Evolutionary conservation across 2,329 filamentous ascomycete genomes (phyloP).

Genomic region (Xylariaceae sp.): DNA sequence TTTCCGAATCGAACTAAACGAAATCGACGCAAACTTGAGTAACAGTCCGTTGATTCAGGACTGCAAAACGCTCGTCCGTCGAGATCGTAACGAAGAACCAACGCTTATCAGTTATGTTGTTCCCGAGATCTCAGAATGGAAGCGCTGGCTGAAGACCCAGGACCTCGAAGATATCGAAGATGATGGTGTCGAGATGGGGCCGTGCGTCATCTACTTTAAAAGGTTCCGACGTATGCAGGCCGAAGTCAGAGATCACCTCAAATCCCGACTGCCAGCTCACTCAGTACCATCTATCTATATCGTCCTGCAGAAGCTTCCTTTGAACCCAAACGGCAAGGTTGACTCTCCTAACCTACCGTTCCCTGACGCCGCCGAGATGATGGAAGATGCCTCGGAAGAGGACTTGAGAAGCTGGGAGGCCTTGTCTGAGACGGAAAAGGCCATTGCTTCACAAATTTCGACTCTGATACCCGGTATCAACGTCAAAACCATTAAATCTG

Average conservation of each 20-base stretch:
- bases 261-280: constrained; percentile 67
- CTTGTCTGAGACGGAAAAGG: constrained; percentile 55
- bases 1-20: constrained; percentile 90
- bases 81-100: constrained; percentile 80
- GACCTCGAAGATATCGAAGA: constrained; percentile 53
- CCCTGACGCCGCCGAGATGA: constrained; percentile 67
- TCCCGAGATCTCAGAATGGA: constrained; percentile 73
- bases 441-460: constrained; percentile 70
- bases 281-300: constrained; percentile 74
- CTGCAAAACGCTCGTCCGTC: constrained; percentile 77
- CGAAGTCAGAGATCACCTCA: constrained; percentile 61
- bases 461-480: constrained; percentile 64
- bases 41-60: constrained; percentile 74
- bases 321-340: constrained; percentile 86
- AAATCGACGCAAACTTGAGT: constrained; percentile 82
- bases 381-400: constrained; percentile 40
- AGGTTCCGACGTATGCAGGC: constrained; percentile 44
- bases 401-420: constrained; percentile 41
- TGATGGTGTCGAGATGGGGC: constrained; percentile 44
- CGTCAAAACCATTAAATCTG: constrained; percentile 57
- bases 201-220: constrained; percentile 41
- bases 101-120: constrained; percentile 88
- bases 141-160: constrained; percentile 57
- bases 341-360: constrained; percentile 77
- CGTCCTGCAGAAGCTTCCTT: constrained; percentile 65